Evolutionary conservation across 768 basidiomycete genomes (phyloP).

Genomic region (Kwoniella dejecticola): DNA sequence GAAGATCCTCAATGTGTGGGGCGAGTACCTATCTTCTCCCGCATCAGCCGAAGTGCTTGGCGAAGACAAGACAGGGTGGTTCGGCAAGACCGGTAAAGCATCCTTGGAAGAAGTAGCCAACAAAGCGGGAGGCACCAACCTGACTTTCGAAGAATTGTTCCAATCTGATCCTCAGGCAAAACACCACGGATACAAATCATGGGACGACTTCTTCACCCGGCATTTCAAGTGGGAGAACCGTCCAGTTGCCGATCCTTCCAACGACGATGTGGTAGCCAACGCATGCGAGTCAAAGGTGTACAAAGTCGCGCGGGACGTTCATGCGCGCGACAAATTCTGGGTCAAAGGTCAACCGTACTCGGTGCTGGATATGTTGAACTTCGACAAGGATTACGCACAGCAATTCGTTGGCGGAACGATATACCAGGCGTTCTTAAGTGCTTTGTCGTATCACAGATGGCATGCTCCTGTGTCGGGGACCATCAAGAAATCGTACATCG

Average conservation of each 20-base stretch:
- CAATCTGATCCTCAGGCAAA: slow-evolving; percentile 57
- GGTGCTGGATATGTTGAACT: slow-evolving; percentile 62
- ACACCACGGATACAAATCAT: slow-evolving; percentile 59
- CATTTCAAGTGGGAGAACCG: slow-evolving; percentile 58
- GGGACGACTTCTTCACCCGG: slow-evolving; percentile 66
- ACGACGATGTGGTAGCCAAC: slow-evolving; percentile 59
- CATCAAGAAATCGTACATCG: slow-evolving; percentile 59
- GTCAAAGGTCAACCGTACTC: slow-evolving; percentile 67
- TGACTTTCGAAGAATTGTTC: slow-evolving; percentile 58
- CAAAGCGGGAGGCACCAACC: slow-evolving; percentile 33
- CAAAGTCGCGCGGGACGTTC: slow-evolving; percentile 57
- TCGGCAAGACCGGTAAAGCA: slow-evolving; percentile 56
- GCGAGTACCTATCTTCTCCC: slow-evolving; percentile 59
- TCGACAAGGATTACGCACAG: slow-evolving; percentile 56
- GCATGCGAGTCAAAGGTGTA: slow-evolving; percentile 64
- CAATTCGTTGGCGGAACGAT: slow-evolving; percentile 61
- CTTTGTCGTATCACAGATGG: slow-evolving; percentile 67
- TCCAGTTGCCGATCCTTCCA: slow-evolving; percentile 55
- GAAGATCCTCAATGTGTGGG: slow-evolving; percentile 62
- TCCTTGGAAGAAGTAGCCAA: slow-evolving; percentile 50
- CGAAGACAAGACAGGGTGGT: slow-evolving; percentile 60
- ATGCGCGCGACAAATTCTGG: slow-evolving; percentile 63
- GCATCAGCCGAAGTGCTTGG: slow-evolving; percentile 60
- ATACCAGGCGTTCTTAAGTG: slow-evolving; percentile 64
- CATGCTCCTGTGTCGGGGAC: slow-evolving; percentile 63